Evolutionary conservation across 306 rosid species (phyloP).

Genomic region (Castanea sativa): DNA sequence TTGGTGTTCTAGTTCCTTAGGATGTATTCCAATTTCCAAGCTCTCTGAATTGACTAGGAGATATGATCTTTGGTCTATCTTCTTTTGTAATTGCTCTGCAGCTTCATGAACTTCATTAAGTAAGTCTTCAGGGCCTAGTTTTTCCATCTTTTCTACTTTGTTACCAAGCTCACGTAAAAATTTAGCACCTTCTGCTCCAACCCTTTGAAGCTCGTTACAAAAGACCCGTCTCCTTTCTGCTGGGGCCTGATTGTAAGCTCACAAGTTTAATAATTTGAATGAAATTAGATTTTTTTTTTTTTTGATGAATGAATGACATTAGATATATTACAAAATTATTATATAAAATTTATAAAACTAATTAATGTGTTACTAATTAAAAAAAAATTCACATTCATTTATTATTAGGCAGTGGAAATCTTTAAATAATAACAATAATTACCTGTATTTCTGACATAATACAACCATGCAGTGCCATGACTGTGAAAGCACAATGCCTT

Average conservation of each 20-base stretch:
- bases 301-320: too few relatives aligned
- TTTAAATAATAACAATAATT: neutral
- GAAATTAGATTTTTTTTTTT: neutral
- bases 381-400: too few relatives aligned
- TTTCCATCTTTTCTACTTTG: slow-evolving; percentile 73
- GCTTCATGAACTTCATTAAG: slow-evolving; percentile 61
- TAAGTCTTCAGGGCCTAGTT: slow-evolving; percentile 39
- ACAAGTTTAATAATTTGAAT: slow-evolving; percentile 4
- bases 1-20: slow-evolving; percentile 24
- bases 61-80: slow-evolving; percentile 58
- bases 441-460: slow-evolving; percentile 85
- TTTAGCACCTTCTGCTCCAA: slow-evolving; percentile 68
- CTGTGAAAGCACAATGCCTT: slow-evolving; percentile 74
- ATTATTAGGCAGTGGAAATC: too few relatives aligned
- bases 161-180: slow-evolving; percentile 52
- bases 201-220: slow-evolving; percentile 50
- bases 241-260: slow-evolving; percentile 42
- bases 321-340: too few relatives aligned
- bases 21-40: slow-evolving; percentile 41
- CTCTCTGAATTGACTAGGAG: slow-evolving; percentile 53
- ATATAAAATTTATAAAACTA: too few relatives aligned
- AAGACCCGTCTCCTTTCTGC: slow-evolving; percentile 62
- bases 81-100: slow-evolving; percentile 62
- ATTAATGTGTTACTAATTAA: too few relatives aligned
- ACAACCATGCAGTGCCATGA: slow-evolving; percentile 85